A percentile compares a stretch with the other conserved stretches of the same genome.
Conservation (phyloP, 371 early-diverging fungal genomes). For the Batrachochytrium dendrobatidis region DNA sequence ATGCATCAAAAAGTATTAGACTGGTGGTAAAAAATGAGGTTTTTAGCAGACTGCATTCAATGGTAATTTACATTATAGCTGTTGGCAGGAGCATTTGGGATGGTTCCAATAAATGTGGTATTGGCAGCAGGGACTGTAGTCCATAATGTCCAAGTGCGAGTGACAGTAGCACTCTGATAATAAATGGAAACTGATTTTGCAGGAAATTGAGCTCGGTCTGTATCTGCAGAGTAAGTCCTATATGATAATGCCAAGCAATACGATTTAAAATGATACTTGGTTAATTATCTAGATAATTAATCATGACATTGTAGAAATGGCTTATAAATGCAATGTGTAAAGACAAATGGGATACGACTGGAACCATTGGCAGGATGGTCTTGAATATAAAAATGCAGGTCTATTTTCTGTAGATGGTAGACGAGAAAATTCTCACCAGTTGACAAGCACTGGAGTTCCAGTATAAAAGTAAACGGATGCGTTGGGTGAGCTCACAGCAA, state of each 20-base stretch:
- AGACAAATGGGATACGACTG: no score
- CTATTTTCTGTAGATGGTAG: no score
- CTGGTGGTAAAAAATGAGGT: no score
- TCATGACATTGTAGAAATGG: no score
- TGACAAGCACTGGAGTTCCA: not conserved
- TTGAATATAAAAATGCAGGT: no score
- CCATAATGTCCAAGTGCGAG: not conserved
- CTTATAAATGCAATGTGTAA: no score
- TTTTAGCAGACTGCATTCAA: no score
- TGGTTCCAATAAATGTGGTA: not conserved
- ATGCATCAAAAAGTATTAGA: no score
- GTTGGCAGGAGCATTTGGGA: not conserved
- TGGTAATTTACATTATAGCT: not conserved
- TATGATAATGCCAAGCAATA: no score
- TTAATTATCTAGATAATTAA: no score
- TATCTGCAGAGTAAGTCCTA: not conserved
- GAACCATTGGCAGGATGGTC: no score
- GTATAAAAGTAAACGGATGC: not conserved
- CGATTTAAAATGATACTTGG: no score
- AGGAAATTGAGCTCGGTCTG: not conserved
- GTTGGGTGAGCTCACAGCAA: not conserved
- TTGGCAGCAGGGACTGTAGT: not conserved
- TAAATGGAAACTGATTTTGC: not conserved
- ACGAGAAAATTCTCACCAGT: not conserved
- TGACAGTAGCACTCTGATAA: not conserved